phyloP scores from a whole-genome alignment of 495 filamentous ascomycete species.

The Penicillium samsonianum region DNA sequence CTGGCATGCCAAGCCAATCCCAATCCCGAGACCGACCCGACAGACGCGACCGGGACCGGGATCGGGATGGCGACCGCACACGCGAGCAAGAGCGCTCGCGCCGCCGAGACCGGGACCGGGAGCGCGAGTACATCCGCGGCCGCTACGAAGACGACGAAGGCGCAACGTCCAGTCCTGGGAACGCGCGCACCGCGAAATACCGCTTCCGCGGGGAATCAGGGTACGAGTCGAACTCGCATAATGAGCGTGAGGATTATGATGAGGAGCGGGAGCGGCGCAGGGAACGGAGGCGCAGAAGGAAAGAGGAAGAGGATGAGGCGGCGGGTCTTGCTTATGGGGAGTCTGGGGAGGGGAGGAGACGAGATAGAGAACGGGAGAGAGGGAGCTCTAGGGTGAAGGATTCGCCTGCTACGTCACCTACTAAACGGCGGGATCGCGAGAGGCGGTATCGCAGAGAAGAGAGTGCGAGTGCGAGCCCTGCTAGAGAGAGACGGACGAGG shows the following conservation, averaged over 20 bases:
- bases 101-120: conserved; percentile 20
- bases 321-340: conserved; percentile 11
- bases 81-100: conserved; percentile 26
- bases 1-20: conserved; percentile 43
- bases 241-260: conserved; percentile 21
- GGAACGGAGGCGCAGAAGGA: conserved; percentile 16
- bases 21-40: conserved; percentile 44
- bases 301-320: conserved; percentile 22
- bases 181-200: conserved; percentile 23
- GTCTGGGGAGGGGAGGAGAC: conserved; percentile 21
- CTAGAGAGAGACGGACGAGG: conserved; percentile 26
- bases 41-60: conserved; percentile 21
- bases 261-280: conserved; percentile 20
- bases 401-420: conserved; percentile 39
- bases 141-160: conserved; percentile 27
- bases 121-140: conserved; percentile 34
- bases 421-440: conserved; percentile 37
- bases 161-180: conserved; percentile 17
- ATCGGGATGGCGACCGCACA: conserved; percentile 43
- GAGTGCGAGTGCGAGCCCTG: conserved; percentile 23
- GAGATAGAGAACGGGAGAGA: conserved; percentile 14
- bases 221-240: conserved; percentile 25
- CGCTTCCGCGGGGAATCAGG: conserved; percentile 26
- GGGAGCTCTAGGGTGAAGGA: conserved; percentile 38
- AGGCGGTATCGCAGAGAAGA: conserved; percentile 20